Evolutionary conservation across 495 filamentous ascomycete species (phyloP), one percentile per base, ranked within the genome.

Genomic region (Hyphodiscus hymeniophilus): DNA sequence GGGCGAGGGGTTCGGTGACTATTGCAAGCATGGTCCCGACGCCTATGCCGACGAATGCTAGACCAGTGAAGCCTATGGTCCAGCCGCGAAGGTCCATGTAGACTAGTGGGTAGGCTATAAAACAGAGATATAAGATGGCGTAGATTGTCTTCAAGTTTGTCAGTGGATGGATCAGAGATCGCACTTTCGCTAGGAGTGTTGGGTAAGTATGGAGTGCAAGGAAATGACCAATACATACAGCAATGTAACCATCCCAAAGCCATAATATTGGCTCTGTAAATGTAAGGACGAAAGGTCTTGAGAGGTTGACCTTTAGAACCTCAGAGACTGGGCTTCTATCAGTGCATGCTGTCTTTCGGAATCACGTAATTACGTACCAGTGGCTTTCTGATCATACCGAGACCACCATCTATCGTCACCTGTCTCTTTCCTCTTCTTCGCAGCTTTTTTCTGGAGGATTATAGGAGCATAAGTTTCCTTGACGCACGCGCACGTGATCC

Each of bases 261-360:
- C 73, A 87, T 64, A 86, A 79, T 47, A 95, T 92, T 0, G 89
- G 89, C 48, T 95, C 89, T 0, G 80, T 88, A 40, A 84, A 76
- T 20, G 79, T 73, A 67, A 95, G 82, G 2, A 84, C 67, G 50
- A 94, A 84, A 0, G 89, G 89, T 3, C 89, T 71, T 30, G 76
- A 76, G 2, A 95, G 66, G 48, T 86, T 91, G 55, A 83, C 60
- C 53, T 80, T 84, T 21, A 95, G 63, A 24, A 81, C 60, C 18
- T 75, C 62, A 28, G 48, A 59, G 11, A 84, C 41, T 63, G 56
- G 48, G 59, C 35, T 10, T 7, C 32, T 2, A 15, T 42, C 15
- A 42, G 40, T 45, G 4, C 28, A 51, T 61, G 41, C 53, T 54
- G 34, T 56, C 50, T 23, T 15, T 7, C 3, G 8, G 18, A 13